These are phyloP conservation scores for Luvunga scandens DNA, from an alignment of 345 rosid genomes.

Conservation along the genomic window DNA sequence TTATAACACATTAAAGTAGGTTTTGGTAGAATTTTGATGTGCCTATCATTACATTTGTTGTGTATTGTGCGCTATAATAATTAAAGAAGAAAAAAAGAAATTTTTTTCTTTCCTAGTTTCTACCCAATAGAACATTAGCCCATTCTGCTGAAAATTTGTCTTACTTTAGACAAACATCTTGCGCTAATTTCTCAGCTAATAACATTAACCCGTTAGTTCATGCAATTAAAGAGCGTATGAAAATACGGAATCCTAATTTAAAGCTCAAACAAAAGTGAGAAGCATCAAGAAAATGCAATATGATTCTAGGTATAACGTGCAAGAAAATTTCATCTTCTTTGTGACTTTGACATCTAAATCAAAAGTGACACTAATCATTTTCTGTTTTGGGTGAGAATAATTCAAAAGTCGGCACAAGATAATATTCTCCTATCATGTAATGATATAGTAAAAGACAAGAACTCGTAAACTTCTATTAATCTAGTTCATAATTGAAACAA, in stretches of 20 bases:
- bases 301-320: neutral
- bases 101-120: neutral
- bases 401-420: conserved; percentile 8
- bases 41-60: no score
- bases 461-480: neutral
- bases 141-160: conserved; percentile 22
- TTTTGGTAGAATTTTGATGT: no score
- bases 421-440: neutral
- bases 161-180: conserved; percentile 26
- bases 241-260: neutral
- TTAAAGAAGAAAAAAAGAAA: no score
- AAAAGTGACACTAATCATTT: neutral
- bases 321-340: neutral
- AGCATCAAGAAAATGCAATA: neutral
- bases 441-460: neutral
- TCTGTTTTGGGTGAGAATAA: conserved; percentile 4
- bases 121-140: conserved; percentile 9
- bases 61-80: no score
- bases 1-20: no score
- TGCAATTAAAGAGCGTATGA: neutral
- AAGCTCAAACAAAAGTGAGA: neutral
- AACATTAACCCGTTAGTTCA: neutral
- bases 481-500: neutral
- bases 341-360: neutral
- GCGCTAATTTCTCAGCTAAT: conserved; percentile 6